Base-by-base conservation (phyloP, 2,329 filamentous ascomycete genomes). In the Samsoniella hepiali region DNA sequence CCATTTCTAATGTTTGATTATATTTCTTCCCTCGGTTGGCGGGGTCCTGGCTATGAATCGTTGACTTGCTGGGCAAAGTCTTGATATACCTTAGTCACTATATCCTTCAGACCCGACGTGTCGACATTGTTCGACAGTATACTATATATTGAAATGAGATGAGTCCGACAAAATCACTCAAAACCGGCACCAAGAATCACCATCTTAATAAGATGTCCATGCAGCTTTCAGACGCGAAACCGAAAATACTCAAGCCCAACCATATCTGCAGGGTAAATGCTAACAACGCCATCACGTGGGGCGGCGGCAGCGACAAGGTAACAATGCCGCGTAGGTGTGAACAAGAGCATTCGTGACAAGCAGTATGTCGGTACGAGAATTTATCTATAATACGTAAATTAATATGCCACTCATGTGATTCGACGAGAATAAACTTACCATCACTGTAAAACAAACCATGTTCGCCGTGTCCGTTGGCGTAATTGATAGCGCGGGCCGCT, bases 271-370 rank as follows among this genome's bases (percentile, higher is more conserved):
- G 38, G 58, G 47, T 54, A 47, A n/a, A 9, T 6, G 15, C 9
- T 27, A 45, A 45, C 32, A 17, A 36, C 34, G 17, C 27, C 58
- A 53, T 53, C 58, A 61, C 58, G 58, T 61, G 58, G 36, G 49
- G 36, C 17, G 8, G 32, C 44, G 44, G n/a, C 15, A 9, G 11
- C 40, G 32, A 31, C 44, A 11, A 22, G 42, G 47, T 15, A 53
- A 53, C 17, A 47, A 40, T 13, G n/a, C 56, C 56, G 13, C 32
- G 45, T 13, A n/a, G n/a, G 22, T 5, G 11, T 5, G 11, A 27
- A 31, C 13, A 27, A 9, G 44, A 59, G 17, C 13, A 27, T 47
- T 59, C 31, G 34, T 15, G 10, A 47, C n/a, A n/a, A 47, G 17
- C 31, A 45, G 36, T n/a, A 34, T 15, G 31, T 42, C 5, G 10